phyloP scores from a whole-genome alignment of 805 yeast species.

The Cyberlindnera saturnus region DNA sequence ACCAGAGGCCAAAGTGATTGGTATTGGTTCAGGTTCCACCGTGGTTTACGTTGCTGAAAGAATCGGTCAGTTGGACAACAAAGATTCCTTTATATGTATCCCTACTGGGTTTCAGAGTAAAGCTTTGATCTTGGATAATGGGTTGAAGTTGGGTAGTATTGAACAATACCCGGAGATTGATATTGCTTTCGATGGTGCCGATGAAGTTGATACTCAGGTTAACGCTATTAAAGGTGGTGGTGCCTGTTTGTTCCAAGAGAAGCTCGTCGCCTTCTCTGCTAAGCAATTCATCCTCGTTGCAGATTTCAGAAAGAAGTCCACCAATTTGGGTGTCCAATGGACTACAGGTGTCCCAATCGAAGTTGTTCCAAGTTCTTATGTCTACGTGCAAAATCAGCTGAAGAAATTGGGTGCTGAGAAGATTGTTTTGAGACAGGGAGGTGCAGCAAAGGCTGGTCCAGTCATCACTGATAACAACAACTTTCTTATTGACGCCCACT shows the following conservation, averaged over 20 bases:
- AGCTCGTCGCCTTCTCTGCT: constrained; percentile 81
- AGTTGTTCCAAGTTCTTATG: constrained; percentile 84
- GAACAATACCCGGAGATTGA: constrained; percentile 82
- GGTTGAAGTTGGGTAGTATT: constrained; percentile 68
- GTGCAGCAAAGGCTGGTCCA: constrained; percentile 93
- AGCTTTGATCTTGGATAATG: constrained; percentile 76
- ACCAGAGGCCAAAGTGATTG: constrained; percentile 63
- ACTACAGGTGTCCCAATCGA: constrained; percentile 91
- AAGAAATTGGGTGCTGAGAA: constrained; percentile 54
- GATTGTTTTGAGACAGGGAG: constrained; percentile 75
- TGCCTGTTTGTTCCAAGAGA: constrained; percentile 95
- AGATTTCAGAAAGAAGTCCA: constrained; percentile 80
- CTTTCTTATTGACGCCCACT: constrained; percentile 88
- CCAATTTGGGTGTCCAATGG: constrained; percentile 76
- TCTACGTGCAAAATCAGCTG: constrained; percentile 65
- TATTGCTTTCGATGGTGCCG: constrained; percentile 97
- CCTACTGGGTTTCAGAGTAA: constrained; percentile 97
- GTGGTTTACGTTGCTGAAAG: constrained; percentile 97
- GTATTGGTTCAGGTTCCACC: constrained; percentile 96
- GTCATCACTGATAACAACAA: constrained; percentile 94
- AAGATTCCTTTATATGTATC: constrained; percentile 62
- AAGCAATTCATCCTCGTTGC: constrained; percentile 81
- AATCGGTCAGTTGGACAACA: constrained; percentile 59
- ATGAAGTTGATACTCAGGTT: constrained; percentile 78
- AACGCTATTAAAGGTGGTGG: constrained; percentile 98